Conservation (phyloP, 2,329 filamentous ascomycete genomes). For the Epichloe sp. region DNA sequence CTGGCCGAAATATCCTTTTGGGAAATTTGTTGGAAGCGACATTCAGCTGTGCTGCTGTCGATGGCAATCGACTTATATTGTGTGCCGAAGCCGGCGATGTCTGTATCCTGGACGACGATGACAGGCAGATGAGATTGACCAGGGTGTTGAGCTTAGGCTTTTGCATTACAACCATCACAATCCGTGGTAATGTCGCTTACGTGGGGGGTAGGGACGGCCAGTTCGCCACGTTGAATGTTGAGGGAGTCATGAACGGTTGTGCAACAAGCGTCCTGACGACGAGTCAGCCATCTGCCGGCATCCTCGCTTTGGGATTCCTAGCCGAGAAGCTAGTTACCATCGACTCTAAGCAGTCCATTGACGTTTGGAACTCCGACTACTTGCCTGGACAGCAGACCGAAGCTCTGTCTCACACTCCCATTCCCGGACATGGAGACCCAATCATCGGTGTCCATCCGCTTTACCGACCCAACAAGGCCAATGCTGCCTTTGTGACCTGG, state of each 20-base stretch:
- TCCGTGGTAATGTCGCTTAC: slow-evolving; percentile 46
- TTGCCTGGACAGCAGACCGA: slow-evolving; percentile 25
- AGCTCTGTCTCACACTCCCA: slow-evolving; percentile 35
- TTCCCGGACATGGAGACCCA: slow-evolving; percentile 49
- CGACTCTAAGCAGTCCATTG: slow-evolving; percentile 62
- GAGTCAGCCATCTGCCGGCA: slow-evolving; percentile 27
- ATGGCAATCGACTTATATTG: slow-evolving; percentile 62
- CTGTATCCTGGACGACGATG: slow-evolving; percentile 73
- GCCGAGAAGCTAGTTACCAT: slow-evolving; percentile 58
- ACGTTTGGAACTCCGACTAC: slow-evolving; percentile 44
- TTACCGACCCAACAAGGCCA: slow-evolving; percentile 41
- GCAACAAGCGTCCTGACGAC: slow-evolving; percentile 26
- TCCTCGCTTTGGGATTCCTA: slow-evolving; percentile 58
- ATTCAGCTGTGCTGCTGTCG: slow-evolving; percentile 68
- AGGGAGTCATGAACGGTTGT: slow-evolving; percentile 31
- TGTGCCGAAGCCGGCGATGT: slow-evolving; percentile 81
- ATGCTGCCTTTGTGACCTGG: slow-evolving; percentile 79
- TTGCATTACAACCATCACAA: slow-evolving; percentile 50
- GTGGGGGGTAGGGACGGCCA: slow-evolving; percentile 58
- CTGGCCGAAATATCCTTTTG: slow-evolving; percentile 78
- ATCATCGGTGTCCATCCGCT: slow-evolving; percentile 64
- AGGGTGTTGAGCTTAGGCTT: slow-evolving; percentile 56
- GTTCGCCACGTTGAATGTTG: slow-evolving; percentile 40
- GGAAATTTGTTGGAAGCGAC: slow-evolving; percentile 70
- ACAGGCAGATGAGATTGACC: slow-evolving; percentile 56